Percentiles rank a stretch among this genome's conserved stretches.
Evolutionary conservation across 805 yeast genomes (phyloP).

Genomic region (Dipodascopsis uninucleata): DNA sequence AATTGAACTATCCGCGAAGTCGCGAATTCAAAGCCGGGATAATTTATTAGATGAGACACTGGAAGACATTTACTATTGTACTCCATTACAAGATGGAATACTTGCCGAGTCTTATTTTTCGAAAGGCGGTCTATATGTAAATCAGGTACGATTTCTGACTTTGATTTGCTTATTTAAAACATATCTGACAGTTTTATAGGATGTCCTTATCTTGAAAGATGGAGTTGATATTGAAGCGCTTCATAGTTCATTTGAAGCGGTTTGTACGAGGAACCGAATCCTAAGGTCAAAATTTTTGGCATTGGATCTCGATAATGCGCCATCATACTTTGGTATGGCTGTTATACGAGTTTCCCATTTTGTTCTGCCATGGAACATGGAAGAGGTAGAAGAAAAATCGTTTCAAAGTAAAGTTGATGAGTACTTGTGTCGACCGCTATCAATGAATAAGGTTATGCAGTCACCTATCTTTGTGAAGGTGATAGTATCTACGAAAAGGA

Average conservation of each 20-base stretch:
- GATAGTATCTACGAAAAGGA: neutral
- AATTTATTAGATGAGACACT: neutral
- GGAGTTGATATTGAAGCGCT: conserved; percentile 13
- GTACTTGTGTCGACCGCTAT: no score
- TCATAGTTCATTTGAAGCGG: conserved; percentile 14
- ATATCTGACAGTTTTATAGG: conserved; percentile 6
- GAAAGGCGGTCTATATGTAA: conserved; percentile 10
- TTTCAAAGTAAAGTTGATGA: no score
- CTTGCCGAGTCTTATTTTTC: conserved; percentile 16
- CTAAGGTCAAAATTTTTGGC: conserved; percentile 7
- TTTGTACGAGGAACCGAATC: conserved; percentile 11
- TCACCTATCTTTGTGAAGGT: conserved; percentile 9
- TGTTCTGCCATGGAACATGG: neutral
- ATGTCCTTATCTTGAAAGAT: conserved; percentile 8
- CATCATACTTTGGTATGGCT: conserved; percentile 13
- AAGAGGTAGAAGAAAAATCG: neutral
- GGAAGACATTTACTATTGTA: conserved; percentile 20
- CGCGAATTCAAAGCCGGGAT: conserved; percentile 2
- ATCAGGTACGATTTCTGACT: conserved; percentile 13
- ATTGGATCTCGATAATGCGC: neutral
- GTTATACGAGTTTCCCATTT: neutral
- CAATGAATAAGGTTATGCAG: conserved; percentile 1
- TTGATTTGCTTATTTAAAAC: neutral
- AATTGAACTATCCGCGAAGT: no score
- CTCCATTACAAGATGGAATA: conserved; percentile 31